These are phyloP conservation scores for Glebionis coronaria DNA, from an alignment of 129 eudicot species.

Conservation along the genomic window DNA sequence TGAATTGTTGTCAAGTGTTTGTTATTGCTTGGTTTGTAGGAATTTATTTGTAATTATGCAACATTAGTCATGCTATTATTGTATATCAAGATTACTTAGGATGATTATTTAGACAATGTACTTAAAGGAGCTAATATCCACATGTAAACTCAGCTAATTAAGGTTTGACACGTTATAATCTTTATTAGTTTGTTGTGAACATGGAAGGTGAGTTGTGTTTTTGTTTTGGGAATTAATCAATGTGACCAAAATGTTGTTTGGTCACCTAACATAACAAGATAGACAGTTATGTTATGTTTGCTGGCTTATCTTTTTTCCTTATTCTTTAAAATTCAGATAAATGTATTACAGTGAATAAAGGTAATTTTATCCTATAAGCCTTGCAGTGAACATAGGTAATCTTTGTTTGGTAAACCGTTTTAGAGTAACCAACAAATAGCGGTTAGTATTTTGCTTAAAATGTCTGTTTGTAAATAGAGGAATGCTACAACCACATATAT, in stretches of 20 bases:
- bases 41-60: not conserved
- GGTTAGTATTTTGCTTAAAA: no score
- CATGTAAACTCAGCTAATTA: not conserved
- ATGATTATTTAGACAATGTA: no score
- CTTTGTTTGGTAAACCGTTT: no score
- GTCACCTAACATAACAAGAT: constrained; percentile 24
- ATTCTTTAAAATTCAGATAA: not conserved
- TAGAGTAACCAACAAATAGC: no score
- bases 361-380: no score
- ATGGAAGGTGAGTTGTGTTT: constrained; percentile 13
- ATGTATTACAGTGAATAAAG: not conserved
- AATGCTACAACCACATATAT: no score
- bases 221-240: constrained; percentile 22
- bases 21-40: not conserved
- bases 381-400: no score
- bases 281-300: constrained; percentile 10
- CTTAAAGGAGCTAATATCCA: no score
- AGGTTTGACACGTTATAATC: constrained; percentile 7
- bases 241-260: constrained; percentile 26
- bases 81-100: no score
- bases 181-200: constrained; percentile 13
- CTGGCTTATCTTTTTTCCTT: not conserved
- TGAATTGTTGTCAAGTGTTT: not conserved
- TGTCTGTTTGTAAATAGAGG: no score
- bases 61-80: no score